Evolutionary conservation across 352 stramenopile species (phyloP).

Genomic region (Globisporangium spinosum): DNA sequence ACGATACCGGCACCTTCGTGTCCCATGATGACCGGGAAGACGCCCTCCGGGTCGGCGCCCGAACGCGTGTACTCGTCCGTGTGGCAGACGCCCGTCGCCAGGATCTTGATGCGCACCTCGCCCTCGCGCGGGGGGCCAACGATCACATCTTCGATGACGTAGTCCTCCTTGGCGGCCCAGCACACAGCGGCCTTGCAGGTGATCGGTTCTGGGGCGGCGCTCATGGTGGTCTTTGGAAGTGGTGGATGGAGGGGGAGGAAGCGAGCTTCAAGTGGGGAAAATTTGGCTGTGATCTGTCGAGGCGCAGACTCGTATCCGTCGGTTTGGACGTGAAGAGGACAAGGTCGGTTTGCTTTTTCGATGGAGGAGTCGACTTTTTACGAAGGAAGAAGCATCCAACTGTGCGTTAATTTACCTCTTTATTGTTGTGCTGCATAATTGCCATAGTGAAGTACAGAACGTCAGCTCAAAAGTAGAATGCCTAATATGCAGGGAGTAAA

Average conservation of each 20-base stretch:
- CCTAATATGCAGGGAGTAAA: too few relatives aligned
- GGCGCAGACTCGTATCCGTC: not conserved
- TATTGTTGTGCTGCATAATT: not conserved
- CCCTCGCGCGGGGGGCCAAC: slow-evolving; percentile 58
- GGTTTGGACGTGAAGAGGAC: not conserved
- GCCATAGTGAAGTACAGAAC: too few relatives aligned
- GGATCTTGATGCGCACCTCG: slow-evolving; percentile 83
- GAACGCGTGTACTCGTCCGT: slow-evolving; percentile 88
- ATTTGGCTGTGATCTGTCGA: not conserved
- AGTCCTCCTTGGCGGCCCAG: slow-evolving; percentile 84
- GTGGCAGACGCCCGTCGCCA: slow-evolving; percentile 83
- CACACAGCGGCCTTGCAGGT: slow-evolving; percentile 89
- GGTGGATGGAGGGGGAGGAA: not conserved
- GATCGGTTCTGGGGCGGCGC: slow-evolving; percentile 53
- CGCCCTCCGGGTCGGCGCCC: slow-evolving; percentile 66
- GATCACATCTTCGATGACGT: slow-evolving; percentile 78
- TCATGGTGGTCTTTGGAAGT: slow-evolving; percentile 30
- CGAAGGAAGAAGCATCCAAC: not conserved
- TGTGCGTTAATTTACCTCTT: not conserved
- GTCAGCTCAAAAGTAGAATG: too few relatives aligned
- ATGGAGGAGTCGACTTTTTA: slow-evolving; percentile 12
- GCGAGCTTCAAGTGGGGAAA: slow-evolving; percentile 14
- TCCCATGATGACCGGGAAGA: slow-evolving; percentile 88
- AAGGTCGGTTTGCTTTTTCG: not conserved
- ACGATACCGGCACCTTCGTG: slow-evolving; percentile 83